Conservation (phyloP, 257 asterid species). For the Schizonepeta tenuifolia region DNA sequence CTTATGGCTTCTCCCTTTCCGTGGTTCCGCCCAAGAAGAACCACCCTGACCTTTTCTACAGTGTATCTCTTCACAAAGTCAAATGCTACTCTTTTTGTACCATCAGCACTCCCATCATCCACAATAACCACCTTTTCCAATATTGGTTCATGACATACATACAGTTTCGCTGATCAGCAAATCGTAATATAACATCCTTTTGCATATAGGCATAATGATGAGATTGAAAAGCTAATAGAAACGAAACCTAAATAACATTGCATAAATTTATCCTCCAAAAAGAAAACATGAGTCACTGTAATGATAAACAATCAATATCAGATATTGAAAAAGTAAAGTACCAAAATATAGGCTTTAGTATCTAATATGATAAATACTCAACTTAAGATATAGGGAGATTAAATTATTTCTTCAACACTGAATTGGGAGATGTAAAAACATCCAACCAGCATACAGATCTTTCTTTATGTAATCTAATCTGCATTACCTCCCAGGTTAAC, state of each 20-base stretch:
- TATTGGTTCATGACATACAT: slow-evolving; percentile 20
- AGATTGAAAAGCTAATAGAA: slow-evolving; percentile 24
- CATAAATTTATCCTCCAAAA: not conserved
- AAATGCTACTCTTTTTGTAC: slow-evolving; percentile 83
- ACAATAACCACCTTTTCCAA: slow-evolving; percentile 76
- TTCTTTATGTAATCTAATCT: slow-evolving; percentile 2
- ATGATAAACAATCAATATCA: slow-evolving; percentile 13
- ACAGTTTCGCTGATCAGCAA: slow-evolving; percentile 8
- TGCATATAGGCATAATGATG: slow-evolving; percentile 13
- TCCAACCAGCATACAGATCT: slow-evolving; percentile 5
- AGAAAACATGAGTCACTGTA: not conserved
- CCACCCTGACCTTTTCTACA: slow-evolving; percentile 80
- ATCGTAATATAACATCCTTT: slow-evolving; percentile 16
- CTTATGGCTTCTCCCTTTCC: slow-evolving; percentile 99
- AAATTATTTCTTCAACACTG: slow-evolving; percentile 11
- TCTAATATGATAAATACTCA: not conserved
- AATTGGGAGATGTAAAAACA: slow-evolving; percentile 20
- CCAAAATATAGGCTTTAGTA: not conserved
- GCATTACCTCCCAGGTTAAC: slow-evolving; percentile 15
- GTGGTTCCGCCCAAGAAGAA: slow-evolving; percentile 92
- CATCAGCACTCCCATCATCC: slow-evolving; percentile 97
- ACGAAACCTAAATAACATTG: slow-evolving; percentile 13
- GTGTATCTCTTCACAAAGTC: slow-evolving; percentile 80
- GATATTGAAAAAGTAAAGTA: not conserved
- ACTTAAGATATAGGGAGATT: not conserved